These are phyloP conservation scores for Alloascoidea africana DNA, from an alignment of 805 yeast genomes.

Conservation along the genomic window DNA sequence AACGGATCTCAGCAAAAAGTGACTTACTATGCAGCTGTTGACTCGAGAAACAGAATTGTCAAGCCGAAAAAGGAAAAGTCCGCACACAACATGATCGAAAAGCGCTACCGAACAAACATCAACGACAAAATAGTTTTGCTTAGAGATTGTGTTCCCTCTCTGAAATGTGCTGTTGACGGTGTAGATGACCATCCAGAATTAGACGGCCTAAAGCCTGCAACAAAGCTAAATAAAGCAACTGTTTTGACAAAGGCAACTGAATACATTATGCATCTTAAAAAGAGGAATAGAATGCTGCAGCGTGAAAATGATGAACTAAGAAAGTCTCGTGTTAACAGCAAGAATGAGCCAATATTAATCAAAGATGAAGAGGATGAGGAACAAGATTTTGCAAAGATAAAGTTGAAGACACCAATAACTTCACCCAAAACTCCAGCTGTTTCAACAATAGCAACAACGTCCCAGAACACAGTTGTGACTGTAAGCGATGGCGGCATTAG, in stretches of 20 bases:
- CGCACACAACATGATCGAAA: conserved; percentile 69
- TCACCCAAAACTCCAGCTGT: neutral
- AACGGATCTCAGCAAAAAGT: neutral
- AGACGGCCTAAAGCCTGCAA: conserved; percentile 66
- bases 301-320: conserved; percentile 38
- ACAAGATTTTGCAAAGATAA: neutral
- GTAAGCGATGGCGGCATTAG: too few relatives aligned
- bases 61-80: conserved; percentile 30
- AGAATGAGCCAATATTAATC: conserved; percentile 3
- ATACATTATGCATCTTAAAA: conserved; percentile 59
- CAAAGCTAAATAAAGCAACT: conserved; percentile 64
- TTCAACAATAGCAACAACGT: neutral
- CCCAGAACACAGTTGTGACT: too few relatives aligned
- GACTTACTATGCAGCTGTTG: conserved; percentile 1
- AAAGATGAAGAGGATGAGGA: conserved; percentile 1
- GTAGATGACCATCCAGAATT: conserved; percentile 32
- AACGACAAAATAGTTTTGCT: conserved; percentile 55
- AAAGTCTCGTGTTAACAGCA: neutral
- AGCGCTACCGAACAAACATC: conserved; percentile 65
- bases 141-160: conserved; percentile 65
- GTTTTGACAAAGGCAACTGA: conserved; percentile 68
- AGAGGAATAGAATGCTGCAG: conserved; percentile 33
- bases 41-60: neutral
- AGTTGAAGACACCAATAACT: neutral
- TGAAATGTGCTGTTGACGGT: conserved; percentile 45